phyloP scores from a whole-genome alignment of 805 yeast genomes.

The Candida vartiovaarae region DNA sequence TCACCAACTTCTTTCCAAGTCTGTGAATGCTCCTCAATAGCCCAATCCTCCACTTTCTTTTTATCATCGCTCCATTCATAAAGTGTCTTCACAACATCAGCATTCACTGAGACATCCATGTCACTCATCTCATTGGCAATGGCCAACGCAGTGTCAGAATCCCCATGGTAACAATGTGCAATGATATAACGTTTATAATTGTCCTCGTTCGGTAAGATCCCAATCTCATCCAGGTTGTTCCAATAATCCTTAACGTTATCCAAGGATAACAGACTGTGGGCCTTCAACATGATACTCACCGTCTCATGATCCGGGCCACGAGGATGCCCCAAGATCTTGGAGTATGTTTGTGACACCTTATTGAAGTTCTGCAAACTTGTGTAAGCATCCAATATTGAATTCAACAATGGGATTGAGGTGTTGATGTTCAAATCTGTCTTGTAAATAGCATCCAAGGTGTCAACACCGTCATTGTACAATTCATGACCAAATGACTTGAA shows the following conservation, averaged over 20 bases:
- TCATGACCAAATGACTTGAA: constrained; percentile 55
- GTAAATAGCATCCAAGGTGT: constrained; percentile 53
- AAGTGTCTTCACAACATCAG: constrained; percentile 39
- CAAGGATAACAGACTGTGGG: constrained; percentile 46
- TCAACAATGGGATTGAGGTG: constrained; percentile 51
- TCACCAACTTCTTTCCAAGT: constrained; percentile 32
- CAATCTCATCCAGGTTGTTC: constrained; percentile 43
- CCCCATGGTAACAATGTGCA: constrained; percentile 65
- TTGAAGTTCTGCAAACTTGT: constrained; percentile 48
- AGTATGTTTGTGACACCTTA: constrained; percentile 53
- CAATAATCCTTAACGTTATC: constrained; percentile 55
- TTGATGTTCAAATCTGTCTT: constrained; percentile 55
- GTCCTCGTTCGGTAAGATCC: constrained; percentile 43
- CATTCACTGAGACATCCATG: constrained; percentile 37
- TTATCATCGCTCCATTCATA: constrained; percentile 34
- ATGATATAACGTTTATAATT: constrained; percentile 55
- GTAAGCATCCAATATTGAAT: constrained; percentile 59
- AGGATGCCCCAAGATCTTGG: constrained; percentile 50
- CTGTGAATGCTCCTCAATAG: constrained; percentile 24
- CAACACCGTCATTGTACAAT: constrained; percentile 57
- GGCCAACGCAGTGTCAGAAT: constrained; percentile 47
- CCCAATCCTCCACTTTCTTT: constrained; percentile 28
- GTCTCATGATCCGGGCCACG: constrained; percentile 51
- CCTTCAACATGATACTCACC: constrained; percentile 57
- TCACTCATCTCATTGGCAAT: constrained; percentile 41